phyloP scores from a whole-genome alignment of 257 asterid genomes.

The Misopates orontium region DNA sequence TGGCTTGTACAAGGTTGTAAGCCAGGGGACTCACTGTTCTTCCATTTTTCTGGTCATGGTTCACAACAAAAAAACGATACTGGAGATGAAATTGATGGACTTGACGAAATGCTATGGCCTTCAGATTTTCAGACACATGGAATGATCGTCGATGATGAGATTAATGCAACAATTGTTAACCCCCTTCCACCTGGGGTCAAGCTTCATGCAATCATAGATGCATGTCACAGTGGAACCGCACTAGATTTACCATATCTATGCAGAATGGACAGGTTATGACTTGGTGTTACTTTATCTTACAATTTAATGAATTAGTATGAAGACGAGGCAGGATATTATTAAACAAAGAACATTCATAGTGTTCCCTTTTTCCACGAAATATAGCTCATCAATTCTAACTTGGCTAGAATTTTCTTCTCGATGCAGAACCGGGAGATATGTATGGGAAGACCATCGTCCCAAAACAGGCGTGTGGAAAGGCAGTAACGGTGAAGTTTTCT shows the following conservation, averaged over 20 bases:
- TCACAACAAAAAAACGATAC: constrained; percentile 78
- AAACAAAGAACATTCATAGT: too few species aligned
- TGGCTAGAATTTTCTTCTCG: background rate
- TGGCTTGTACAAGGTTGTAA: constrained; percentile 92
- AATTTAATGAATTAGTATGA: too few species aligned
- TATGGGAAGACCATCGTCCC: constrained; percentile 97
- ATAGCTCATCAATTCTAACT: too few species aligned
- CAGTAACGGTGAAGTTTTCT: constrained; percentile 74
- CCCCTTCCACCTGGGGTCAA: constrained; percentile 87
- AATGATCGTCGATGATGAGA: constrained; percentile 83
- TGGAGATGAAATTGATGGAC: constrained; percentile 90
- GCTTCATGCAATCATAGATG: constrained; percentile 92
- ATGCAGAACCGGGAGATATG: constrained; percentile 62
- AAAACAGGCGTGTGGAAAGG: constrained; percentile 88
- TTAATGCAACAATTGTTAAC: constrained; percentile 70
- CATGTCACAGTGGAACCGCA: constrained; percentile 94
- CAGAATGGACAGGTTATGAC: constrained; percentile 84
- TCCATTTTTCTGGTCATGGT: constrained; percentile 94
- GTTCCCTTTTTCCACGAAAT: too few species aligned
- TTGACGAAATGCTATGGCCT: constrained; percentile 85
- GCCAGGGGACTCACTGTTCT: constrained; percentile 88
- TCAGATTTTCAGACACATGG: constrained; percentile 76
- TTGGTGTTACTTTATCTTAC: background rate
- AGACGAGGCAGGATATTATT: too few species aligned
- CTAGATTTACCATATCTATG: constrained; percentile 87